Conservation (phyloP, 192 early-diverging fungal genomes). For the Dimargaris cristalligena region DNA sequence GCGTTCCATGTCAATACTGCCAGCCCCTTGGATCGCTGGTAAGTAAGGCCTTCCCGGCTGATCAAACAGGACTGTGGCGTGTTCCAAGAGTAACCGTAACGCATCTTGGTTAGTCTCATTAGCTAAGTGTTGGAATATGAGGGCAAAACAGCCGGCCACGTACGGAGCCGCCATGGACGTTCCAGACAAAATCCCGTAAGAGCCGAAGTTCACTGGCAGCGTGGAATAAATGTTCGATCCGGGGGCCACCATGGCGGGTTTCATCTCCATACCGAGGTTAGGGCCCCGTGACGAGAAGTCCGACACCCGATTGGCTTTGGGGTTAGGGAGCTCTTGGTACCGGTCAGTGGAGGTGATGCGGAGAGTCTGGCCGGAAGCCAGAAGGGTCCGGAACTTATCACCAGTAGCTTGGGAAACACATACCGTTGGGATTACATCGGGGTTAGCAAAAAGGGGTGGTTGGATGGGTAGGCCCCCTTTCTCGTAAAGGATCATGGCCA, state of each 20-base stretch:
- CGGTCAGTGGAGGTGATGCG: conserved; percentile 30
- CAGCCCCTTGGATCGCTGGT: no score
- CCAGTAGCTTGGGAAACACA: conserved; percentile 33
- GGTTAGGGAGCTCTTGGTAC: conserved; percentile 15
- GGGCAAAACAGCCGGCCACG: no score
- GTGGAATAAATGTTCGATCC: conserved; percentile 49
- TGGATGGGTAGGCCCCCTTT: conserved; percentile 9
- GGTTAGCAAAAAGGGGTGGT: neutral
- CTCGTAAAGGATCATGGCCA: conserved; percentile 49
- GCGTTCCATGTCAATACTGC: no score
- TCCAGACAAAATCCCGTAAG: conserved; percentile 35
- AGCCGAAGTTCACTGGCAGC: conserved; percentile 33
- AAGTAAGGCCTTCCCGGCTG: no score
- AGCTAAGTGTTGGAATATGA: no score
- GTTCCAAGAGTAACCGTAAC: no score
- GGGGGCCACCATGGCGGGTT: conserved; percentile 43
- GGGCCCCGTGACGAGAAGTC: conserved; percentile 60
- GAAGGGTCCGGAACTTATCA: conserved; percentile 20
- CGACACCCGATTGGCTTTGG: conserved; percentile 42
- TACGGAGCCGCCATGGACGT: conserved; percentile 60
- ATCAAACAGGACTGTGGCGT: no score
- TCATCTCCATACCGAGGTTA: conserved; percentile 42
- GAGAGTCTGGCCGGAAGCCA: conserved; percentile 15
- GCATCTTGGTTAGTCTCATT: no score
- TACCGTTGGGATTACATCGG: conserved; percentile 9